Conservation (phyloP, 1,139 yeast species). For the Suzukiozyma palmioleophila region DNA sequence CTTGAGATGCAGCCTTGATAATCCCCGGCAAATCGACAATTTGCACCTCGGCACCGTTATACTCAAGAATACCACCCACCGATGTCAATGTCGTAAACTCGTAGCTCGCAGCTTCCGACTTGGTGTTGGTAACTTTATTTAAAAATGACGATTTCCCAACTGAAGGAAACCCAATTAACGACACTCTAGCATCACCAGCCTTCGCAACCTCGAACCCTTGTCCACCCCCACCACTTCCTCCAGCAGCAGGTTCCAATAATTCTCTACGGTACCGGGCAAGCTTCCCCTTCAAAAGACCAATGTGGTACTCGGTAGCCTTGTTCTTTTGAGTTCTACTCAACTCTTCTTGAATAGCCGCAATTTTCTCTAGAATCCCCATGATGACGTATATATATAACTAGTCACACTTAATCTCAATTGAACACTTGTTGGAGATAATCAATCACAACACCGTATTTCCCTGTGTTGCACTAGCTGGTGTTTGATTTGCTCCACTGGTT, state of each 20-base stretch:
- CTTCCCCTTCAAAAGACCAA: slow-evolving; percentile 91
- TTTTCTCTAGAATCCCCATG: slow-evolving; percentile 57
- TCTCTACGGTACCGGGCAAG: slow-evolving; percentile 92
- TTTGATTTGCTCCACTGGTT: no score
- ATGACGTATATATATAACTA: background rate
- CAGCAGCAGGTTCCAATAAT: slow-evolving; percentile 82
- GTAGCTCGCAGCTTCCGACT: slow-evolving; percentile 91
- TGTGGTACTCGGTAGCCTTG: slow-evolving; percentile 95
- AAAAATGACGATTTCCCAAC: slow-evolving; percentile 94
- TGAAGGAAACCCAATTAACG: slow-evolving; percentile 93
- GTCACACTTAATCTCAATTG: no score
- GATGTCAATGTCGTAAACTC: slow-evolving; percentile 96
- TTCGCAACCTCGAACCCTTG: slow-evolving; percentile 95
- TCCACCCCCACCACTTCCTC: slow-evolving; percentile 68
- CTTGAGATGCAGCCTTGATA: slow-evolving; percentile 94
- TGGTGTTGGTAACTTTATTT: slow-evolving; percentile 84
- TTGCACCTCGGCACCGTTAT: slow-evolving; percentile 95
- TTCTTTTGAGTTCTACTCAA: slow-evolving; percentile 94
- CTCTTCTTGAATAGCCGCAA: slow-evolving; percentile 88
- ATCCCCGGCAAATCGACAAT: slow-evolving; percentile 96
- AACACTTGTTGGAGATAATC: no score
- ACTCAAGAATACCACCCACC: slow-evolving; percentile 91
- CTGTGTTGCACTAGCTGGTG: no score
- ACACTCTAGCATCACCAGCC: slow-evolving; percentile 95
- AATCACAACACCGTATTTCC: no score